A percentile compares a stretch with the other conserved stretches of the same genome.
Conservation (phyloP, 345 rosid species). For the Angophora floribunda region DNA sequence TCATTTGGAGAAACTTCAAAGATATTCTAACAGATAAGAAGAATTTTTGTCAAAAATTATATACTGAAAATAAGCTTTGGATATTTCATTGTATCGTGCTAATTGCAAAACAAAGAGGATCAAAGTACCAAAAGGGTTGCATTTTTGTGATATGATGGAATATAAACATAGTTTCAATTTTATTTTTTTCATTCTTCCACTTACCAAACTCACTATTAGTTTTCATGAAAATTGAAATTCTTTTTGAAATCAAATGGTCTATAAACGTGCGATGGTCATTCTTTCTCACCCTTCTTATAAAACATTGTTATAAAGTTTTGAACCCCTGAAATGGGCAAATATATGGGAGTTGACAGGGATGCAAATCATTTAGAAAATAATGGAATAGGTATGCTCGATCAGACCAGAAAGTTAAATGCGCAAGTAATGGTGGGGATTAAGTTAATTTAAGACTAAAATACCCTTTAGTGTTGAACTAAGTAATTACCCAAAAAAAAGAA, state of each 20-base stretch:
- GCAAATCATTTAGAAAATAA: neutral
- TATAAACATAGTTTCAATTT: neutral
- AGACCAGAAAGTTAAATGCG: neutral
- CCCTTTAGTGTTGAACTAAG: neutral
- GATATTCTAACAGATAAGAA: neutral
- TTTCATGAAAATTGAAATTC: neutral
- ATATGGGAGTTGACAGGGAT: neutral
- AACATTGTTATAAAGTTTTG: neutral
- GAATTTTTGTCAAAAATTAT: neutral
- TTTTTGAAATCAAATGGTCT: neutral
- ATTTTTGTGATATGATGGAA: neutral
- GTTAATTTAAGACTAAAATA: neutral
- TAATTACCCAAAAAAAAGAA: neutral
- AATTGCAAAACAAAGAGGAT: neutral
- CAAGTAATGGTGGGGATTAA: neutral
- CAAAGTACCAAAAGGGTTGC: neutral
- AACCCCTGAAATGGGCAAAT: neutral
- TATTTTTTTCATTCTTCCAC: neutral
- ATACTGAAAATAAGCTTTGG: neutral
- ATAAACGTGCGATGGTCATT: neutral
- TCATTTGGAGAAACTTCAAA: neutral
- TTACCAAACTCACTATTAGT: neutral
- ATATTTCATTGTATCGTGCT: neutral
- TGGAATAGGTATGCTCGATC: neutral
- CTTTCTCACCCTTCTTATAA: neutral